phyloP scores from a whole-genome alignment of 495 filamentous ascomycete genomes.

The Xylaria sp. region DNA sequence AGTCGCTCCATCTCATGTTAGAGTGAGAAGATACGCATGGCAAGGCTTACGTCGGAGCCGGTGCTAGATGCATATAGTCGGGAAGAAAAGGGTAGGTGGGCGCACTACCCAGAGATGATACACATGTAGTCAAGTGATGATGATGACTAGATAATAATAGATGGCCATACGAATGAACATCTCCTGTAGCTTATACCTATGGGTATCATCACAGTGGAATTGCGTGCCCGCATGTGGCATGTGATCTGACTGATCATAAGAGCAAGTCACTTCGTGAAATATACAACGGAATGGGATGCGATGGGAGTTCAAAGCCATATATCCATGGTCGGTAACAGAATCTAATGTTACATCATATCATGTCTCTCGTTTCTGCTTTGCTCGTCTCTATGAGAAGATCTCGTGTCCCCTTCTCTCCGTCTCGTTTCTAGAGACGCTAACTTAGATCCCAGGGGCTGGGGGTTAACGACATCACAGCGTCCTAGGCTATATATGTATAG shows the following conservation, averaged over 20 bases:
- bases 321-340: not conserved
- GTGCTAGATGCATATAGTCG: conserved; percentile 14
- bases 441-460: not conserved
- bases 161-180: conserved; percentile 8
- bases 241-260: not conserved
- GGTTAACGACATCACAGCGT: not conserved
- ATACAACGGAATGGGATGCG: not conserved
- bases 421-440: not conserved
- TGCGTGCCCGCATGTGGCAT: not conserved
- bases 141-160: conserved; percentile 19
- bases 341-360: conserved; percentile 19
- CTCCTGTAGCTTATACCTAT: not conserved
- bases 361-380: conserved; percentile 1
- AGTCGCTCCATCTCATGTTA: conserved; percentile 12
- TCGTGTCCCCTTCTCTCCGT: not conserved
- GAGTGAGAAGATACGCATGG: conserved; percentile 22
- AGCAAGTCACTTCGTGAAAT: not conserved
- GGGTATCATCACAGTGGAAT: not conserved
- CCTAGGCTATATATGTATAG: not conserved
- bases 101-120: conserved; percentile 11
- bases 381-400: not conserved
- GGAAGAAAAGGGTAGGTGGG: conserved; percentile 1
- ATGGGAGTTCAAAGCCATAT: not conserved
- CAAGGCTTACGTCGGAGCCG: not conserved
- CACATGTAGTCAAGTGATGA: conserved; percentile 25